phyloP scores from a whole-genome alignment of 148 eudicot genomes.

The Polygonum maritimum region DNA sequence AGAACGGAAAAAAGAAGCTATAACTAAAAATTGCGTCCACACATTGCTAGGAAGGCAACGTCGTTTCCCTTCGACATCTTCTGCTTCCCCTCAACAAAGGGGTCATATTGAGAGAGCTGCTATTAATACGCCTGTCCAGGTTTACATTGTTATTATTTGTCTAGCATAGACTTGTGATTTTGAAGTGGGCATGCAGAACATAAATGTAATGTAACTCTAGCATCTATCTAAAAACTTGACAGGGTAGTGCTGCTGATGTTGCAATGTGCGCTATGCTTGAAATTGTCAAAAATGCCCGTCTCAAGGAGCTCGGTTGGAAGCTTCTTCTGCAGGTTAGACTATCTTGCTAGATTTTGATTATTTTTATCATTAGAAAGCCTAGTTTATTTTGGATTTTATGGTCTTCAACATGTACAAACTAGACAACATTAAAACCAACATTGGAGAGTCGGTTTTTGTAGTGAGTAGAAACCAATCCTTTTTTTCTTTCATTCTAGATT shows the following conservation, averaged over 20 bases:
- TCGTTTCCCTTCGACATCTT: conserved; percentile 48
- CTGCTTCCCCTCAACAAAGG: conserved; percentile 34
- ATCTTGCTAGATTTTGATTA: not conserved
- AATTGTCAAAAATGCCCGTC: conserved; percentile 50
- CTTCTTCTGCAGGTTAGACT: conserved; percentile 73
- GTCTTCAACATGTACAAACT: not conserved
- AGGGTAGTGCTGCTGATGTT: conserved; percentile 99
- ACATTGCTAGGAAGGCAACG: conserved; percentile 89
- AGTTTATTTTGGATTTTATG: not conserved
- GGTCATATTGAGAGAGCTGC: conserved; percentile 97
- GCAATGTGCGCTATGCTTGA: conserved; percentile 99
- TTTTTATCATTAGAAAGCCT: not conserved
- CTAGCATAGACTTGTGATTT: not conserved
- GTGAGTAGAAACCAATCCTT: too few relatives aligned
- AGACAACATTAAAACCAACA: too few relatives aligned
- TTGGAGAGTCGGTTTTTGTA: too few relatives aligned
- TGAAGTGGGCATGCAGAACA: not conserved
- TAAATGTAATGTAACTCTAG: not conserved
- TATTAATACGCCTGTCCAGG: conserved; percentile 98
- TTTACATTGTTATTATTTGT: conserved; percentile 6
- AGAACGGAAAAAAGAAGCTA: conserved; percentile 64
- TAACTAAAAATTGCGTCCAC: conserved; percentile 33
- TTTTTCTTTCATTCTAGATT: too few relatives aligned
- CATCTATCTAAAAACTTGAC: conserved; percentile 6
- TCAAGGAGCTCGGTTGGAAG: conserved; percentile 87